phyloP scores from a whole-genome alignment of 306 rosid species.

The Sechiopsis laciniata region DNA sequence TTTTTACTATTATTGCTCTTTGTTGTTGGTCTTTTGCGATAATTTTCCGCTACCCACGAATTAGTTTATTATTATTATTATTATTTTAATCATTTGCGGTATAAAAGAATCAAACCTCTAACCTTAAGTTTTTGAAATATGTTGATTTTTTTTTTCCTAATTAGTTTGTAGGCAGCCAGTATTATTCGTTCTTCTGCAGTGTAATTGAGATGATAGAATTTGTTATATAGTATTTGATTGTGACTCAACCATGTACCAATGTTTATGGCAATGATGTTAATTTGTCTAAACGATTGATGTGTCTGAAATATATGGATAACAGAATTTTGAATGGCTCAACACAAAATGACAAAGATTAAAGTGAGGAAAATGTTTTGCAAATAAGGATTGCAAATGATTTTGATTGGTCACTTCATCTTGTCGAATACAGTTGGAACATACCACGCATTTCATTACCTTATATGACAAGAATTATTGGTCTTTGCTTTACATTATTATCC shows the following conservation, averaged over 20 bases:
- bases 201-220: too few relatives aligned
- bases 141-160: too few relatives aligned
- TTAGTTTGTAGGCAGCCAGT: not conserved
- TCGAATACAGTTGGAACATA: slow-evolving; percentile 5
- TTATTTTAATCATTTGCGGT: too few relatives aligned
- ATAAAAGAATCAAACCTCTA: too few relatives aligned
- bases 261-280: not conserved
- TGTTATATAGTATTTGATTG: not conserved
- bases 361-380: not conserved
- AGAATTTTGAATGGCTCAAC: not conserved
- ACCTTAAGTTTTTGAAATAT: too few relatives aligned
- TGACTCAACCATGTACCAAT: not conserved
- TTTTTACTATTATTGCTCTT: not conserved
- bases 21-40: too few relatives aligned
- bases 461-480: not conserved
- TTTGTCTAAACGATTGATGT: not conserved
- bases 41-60: too few relatives aligned
- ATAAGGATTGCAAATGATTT: not conserved
- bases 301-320: not conserved
- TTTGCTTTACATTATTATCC: not conserved
- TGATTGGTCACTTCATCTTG: slow-evolving; percentile 5
- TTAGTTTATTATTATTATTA: too few relatives aligned
- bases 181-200: not conserved
- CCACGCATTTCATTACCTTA: not conserved
- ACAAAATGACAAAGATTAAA: not conserved